These are phyloP conservation scores for Yamadazyma blattariae DNA, from an alignment of 1,139 yeast genomes.

Conservation along the genomic window DNA sequence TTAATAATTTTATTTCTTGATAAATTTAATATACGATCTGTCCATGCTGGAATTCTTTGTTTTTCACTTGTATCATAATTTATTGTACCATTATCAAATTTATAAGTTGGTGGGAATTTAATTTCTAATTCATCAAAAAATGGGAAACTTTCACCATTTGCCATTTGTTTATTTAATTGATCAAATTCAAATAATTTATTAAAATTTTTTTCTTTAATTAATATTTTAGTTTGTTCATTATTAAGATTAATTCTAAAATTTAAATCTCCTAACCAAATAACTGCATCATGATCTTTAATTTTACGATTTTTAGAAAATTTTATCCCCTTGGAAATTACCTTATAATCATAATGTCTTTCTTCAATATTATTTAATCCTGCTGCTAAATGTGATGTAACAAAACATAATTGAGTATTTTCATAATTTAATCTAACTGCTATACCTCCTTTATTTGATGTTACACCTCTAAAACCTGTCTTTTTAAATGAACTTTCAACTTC, in stretches of 20 bases:
- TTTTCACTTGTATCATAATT: conserved; percentile 85
- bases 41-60: conserved; percentile 95
- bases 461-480: conserved; percentile 93
- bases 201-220: conserved; percentile 49
- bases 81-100: conserved; percentile 80
- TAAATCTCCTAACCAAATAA: conserved; percentile 93
- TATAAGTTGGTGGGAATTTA: conserved; percentile 84
- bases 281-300: conserved; percentile 72
- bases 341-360: conserved; percentile 83
- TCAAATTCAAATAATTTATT: conserved; percentile 63
- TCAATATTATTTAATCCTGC: conserved; percentile 80
- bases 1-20: conserved; percentile 53
- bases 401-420: conserved; percentile 72
- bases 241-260: conserved; percentile 76
- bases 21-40: conserved; percentile 65
- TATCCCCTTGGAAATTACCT: conserved; percentile 59
- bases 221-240: conserved; percentile 63
- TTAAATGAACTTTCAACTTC: conserved; percentile 75
- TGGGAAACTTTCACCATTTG: conserved; percentile 60
- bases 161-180: conserved; percentile 73
- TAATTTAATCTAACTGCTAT: conserved; percentile 79
- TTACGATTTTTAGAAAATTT: conserved; percentile 49
- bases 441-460: conserved; percentile 95
- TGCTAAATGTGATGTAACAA: conserved; percentile 84
- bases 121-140: conserved; percentile 77